phyloP scores from a whole-genome alignment of 2,329 filamentous ascomycete species.

The Reticulascus tulasneorum region DNA sequence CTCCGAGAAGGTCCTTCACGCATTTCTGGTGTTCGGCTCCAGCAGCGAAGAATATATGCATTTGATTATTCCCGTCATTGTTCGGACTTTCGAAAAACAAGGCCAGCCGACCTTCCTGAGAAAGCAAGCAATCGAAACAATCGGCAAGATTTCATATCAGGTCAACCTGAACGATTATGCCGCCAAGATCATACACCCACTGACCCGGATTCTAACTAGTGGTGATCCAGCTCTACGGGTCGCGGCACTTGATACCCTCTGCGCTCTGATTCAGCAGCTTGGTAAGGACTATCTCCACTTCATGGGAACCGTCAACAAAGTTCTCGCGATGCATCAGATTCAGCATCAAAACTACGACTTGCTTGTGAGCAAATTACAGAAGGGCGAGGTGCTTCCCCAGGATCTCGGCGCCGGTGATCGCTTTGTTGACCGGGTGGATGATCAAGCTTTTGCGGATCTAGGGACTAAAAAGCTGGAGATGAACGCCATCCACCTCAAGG shows the following conservation, averaged over 20 bases:
- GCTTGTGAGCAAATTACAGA: constrained; percentile 86
- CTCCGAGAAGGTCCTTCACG: constrained; percentile 87
- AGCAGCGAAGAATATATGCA: constrained; percentile 99
- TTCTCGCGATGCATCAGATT: constrained; percentile 73
- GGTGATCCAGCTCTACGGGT: constrained; percentile 70
- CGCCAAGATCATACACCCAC: constrained; percentile 90
- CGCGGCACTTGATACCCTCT: constrained; percentile 88
- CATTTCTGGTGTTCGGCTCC: constrained; percentile 91
- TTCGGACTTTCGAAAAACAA: constrained; percentile 87
- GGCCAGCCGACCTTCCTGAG: constrained; percentile 75
- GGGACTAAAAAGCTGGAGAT: constrained; percentile 92
- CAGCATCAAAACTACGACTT: constrained; percentile 89
- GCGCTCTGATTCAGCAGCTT: constrained; percentile 91
- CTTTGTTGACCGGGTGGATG: constrained; percentile 74
- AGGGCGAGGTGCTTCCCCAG: constrained; percentile 90
- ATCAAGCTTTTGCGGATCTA: constrained; percentile 77
- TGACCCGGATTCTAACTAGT: constrained; percentile 75
- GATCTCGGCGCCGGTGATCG: constrained; percentile 84
- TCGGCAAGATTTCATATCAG: constrained; percentile 89
- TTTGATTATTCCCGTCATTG: constrained; percentile 91
- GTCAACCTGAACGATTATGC: constrained; percentile 98
- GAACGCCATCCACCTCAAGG: constrained; percentile 95
- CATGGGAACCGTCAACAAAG: constrained; percentile 88
- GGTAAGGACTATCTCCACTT: constrained; percentile 95
- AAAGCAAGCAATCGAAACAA: constrained; percentile 87